Percentiles rank a stretch among this genome's conserved stretches.
Evolutionary conservation across 768 basidiomycete species (phyloP).

Genomic region (Lepiota brunneoincarnata): DNA sequence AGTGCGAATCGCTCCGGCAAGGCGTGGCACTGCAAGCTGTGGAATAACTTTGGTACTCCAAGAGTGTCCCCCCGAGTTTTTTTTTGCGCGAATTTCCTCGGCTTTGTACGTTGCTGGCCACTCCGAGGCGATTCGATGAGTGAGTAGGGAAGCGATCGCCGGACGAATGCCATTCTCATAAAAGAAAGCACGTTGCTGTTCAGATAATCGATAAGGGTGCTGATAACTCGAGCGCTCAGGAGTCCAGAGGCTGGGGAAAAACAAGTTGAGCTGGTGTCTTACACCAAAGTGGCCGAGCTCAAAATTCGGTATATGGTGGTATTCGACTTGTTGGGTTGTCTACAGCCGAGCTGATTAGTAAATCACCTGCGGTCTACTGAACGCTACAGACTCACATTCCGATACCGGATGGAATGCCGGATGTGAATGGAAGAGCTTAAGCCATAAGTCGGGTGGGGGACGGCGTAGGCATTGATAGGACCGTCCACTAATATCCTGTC

Average conservation of each 20-base stretch:
- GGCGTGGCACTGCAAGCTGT: neutral
- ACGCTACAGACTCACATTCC: too few species aligned
- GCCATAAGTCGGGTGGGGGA: neutral
- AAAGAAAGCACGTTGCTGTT: slow-evolving; percentile 12
- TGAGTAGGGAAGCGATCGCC: slow-evolving; percentile 13
- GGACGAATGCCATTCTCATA: slow-evolving; percentile 24
- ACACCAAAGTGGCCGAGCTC: neutral
- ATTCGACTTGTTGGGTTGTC: neutral
- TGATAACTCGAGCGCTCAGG: neutral
- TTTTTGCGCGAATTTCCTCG: slow-evolving; percentile 20
- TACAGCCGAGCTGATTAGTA: neutral
- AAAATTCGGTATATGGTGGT: neutral
- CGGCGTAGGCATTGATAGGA: neutral
- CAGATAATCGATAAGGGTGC: neutral
- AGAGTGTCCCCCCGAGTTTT: slow-evolving; percentile 13
- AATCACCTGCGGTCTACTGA: too few species aligned
- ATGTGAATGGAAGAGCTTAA: neutral
- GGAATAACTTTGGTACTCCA: slow-evolving; percentile 20
- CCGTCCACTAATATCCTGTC: slow-evolving; percentile 8
- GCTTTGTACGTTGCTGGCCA: slow-evolving; percentile 22
- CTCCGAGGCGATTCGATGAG: slow-evolving; percentile 12
- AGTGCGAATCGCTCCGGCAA: slow-evolving; percentile 17
- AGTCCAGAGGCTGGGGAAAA: slow-evolving; percentile 24
- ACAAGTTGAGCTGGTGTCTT: slow-evolving; percentile 7
- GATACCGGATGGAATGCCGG: neutral